These are phyloP conservation scores for Trametes hirsuta DNA, from an alignment of 1,284 basidiomycete genomes.

Conservation along the genomic window DNA sequence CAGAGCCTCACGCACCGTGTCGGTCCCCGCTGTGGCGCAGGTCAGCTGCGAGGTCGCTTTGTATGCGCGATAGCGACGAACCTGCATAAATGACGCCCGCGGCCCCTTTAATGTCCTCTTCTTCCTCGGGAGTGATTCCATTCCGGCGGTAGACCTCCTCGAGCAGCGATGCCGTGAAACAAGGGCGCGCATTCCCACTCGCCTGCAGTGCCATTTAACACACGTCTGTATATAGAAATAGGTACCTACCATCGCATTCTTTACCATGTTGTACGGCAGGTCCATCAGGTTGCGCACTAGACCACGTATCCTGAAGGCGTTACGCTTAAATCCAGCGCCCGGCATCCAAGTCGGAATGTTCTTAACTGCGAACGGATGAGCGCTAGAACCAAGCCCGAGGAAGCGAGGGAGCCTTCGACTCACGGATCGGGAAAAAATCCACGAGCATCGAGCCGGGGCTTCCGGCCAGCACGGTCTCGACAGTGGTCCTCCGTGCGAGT, in stretches of 20 bases:
- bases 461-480: slow-evolving; percentile 51
- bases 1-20: slow-evolving; percentile 32
- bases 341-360: slow-evolving; percentile 60
- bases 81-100: slow-evolving; percentile 55
- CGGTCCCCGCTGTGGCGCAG: slow-evolving; percentile 33
- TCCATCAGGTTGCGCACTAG: slow-evolving; percentile 47
- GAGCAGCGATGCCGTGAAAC: slow-evolving; percentile 56
- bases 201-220: slow-evolving; percentile 20
- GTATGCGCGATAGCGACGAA: slow-evolving; percentile 11
- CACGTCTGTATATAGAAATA: background rate
- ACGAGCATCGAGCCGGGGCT: slow-evolving; percentile 57
- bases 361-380: slow-evolving; percentile 34
- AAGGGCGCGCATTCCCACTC: slow-evolving; percentile 50
- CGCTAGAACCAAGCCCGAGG: background rate
- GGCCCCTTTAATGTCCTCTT: slow-evolving; percentile 59
- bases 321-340: slow-evolving; percentile 56
- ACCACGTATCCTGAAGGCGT: slow-evolving; percentile 43
- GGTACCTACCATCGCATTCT: slow-evolving; percentile 47
- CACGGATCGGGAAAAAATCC: slow-evolving; percentile 57
- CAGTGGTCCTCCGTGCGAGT: slow-evolving; percentile 50
- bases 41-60: background rate
- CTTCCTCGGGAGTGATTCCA: slow-evolving; percentile 38
- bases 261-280: slow-evolving; percentile 56
- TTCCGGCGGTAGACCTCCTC: slow-evolving; percentile 30
- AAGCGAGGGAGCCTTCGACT: slow-evolving; percentile 29